Base-by-base conservation (phyloP, 495 filamentous ascomycete genomes). In the Astrothelium subdiscretum region DNA sequence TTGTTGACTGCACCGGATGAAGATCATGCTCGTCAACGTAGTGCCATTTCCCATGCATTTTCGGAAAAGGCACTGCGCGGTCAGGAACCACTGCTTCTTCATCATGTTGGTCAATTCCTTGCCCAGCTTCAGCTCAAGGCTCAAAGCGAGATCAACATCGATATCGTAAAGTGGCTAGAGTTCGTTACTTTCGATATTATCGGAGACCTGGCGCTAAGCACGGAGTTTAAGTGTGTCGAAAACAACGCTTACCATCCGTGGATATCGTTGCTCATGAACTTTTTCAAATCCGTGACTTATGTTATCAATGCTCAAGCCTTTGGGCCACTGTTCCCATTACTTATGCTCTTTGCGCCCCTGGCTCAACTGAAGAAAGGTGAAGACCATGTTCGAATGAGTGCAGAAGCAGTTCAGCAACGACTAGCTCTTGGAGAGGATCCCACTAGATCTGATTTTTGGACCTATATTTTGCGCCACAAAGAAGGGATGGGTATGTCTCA, bases 201-300 rank as follows among this genome's bases (percentile, higher is more conserved):
- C 64, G 83, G 82, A 2, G 81, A 85, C 64, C 70, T 87, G 31
- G 76, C 77, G 13, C 85, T 85, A 71, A 82, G 81, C 0, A 77
- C 85, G 63, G 74, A 76, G 20, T 86, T 87, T 60, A 76, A 75
- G 18, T 81, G 80, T 44, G 67, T 87, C 6, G 67, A 81, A 22
- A 72, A 69, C 10, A 71, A 71, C 11, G 67, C 74, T 0, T 79
- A 79, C 57, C 77, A 86, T 72, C 75, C 75, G 6, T 87, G 35
- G 35, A 15, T 40, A 40, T 40, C 35, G 35, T 40, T 40, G 35
- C 15, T 40, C 6, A 40, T 40, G 35, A 15, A 40, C 35, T 40
- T 40, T 40, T 40, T 40, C 35, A 40, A 40, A 40, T 40, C 35
- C 15, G 35, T 40, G 35, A 40, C 35, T 6, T 40, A 40, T 15